Percentiles rank a stretch among this genome's conserved stretches.
Evolutionary conservation across 768 basidiomycete genomes (phyloP).

Genomic region (Udeniomyces megalosporus): DNA sequence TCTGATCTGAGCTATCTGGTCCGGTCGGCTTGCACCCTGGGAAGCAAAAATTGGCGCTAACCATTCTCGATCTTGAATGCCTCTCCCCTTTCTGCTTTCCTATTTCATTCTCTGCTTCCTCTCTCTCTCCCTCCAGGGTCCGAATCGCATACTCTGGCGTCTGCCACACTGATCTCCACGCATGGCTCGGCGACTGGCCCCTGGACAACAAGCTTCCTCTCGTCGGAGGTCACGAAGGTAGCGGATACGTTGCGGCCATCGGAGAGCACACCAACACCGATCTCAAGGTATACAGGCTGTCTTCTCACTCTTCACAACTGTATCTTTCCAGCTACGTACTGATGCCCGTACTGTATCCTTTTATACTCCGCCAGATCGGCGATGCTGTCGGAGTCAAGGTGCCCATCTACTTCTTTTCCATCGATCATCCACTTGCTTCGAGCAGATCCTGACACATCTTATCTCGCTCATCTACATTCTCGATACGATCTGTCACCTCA

Average conservation of each 20-base stretch:
- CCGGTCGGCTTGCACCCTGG: too few relatives aligned
- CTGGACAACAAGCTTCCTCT: conserved; percentile 45
- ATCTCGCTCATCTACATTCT: neutral
- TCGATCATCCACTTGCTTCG: too few relatives aligned
- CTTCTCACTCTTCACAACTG: too few relatives aligned
- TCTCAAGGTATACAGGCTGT: too few relatives aligned
- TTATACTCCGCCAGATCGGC: too few relatives aligned
- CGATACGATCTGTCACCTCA: neutral
- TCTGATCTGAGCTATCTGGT: conserved; percentile 33
- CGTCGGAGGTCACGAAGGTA: conserved; percentile 73
- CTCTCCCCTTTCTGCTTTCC: too few relatives aligned
- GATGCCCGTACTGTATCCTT: too few relatives aligned
- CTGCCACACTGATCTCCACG: conserved; percentile 70
- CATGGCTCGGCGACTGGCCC: conserved; percentile 66
- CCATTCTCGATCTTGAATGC: too few relatives aligned
- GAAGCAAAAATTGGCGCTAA: too few relatives aligned
- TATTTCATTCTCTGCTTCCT: neutral
- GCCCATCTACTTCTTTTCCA: too few relatives aligned
- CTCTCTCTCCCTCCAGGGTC: neutral
- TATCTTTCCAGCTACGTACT: too few relatives aligned
- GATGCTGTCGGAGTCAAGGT: conserved; percentile 16
- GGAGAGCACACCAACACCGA: conserved; percentile 45
- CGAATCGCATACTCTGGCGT: conserved; percentile 55
- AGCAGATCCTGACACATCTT: too few relatives aligned
- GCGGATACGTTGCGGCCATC: conserved; percentile 65